Evolutionary conservation across 768 basidiomycete species (phyloP).

Genomic region (Auricularia auricula-judae): DNA sequence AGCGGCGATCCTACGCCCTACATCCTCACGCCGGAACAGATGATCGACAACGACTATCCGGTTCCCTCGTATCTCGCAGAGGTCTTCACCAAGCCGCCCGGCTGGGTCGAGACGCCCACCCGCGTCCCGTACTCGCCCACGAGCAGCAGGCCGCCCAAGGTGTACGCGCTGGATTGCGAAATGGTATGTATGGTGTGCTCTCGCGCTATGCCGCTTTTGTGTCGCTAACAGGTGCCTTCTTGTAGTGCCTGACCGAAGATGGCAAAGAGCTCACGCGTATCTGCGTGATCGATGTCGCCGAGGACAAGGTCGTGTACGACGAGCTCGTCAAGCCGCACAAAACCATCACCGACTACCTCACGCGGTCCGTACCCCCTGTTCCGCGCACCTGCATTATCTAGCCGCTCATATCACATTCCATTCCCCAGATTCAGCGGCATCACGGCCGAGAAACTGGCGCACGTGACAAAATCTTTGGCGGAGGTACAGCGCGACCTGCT

Average conservation of each 20-base stretch:
- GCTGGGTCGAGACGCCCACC: constrained; percentile 74
- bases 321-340: constrained; percentile 80
- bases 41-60: constrained; percentile 92
- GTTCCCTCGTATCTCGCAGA: constrained; percentile 78
- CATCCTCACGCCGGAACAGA: constrained; percentile 67
- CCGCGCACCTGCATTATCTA: background rate
- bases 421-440: constrained; percentile 80
- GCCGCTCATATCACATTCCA: background rate
- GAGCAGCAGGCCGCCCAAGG: constrained; percentile 22
- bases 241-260: constrained; percentile 76
- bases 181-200: constrained; percentile 49
- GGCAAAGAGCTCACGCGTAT: constrained; percentile 85
- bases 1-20: constrained; percentile 60
- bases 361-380: constrained; percentile 40
- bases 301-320: constrained; percentile 71
- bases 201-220: background rate
- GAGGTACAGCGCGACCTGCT: constrained; percentile 69
- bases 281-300: constrained; percentile 68
- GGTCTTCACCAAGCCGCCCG: constrained; percentile 47
- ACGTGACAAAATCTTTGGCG: constrained; percentile 65
- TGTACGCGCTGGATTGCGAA: constrained; percentile 91
- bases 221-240: background rate
- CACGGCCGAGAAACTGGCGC: constrained; percentile 56
- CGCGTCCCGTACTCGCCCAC: background rate
- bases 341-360: constrained; percentile 86